Percentiles rank a stretch among this genome's conserved stretches.
These are phyloP conservation scores for Salvia rosmarinus DNA, from an alignment of 257 asterid genomes.

Conservation along the genomic window DNA sequence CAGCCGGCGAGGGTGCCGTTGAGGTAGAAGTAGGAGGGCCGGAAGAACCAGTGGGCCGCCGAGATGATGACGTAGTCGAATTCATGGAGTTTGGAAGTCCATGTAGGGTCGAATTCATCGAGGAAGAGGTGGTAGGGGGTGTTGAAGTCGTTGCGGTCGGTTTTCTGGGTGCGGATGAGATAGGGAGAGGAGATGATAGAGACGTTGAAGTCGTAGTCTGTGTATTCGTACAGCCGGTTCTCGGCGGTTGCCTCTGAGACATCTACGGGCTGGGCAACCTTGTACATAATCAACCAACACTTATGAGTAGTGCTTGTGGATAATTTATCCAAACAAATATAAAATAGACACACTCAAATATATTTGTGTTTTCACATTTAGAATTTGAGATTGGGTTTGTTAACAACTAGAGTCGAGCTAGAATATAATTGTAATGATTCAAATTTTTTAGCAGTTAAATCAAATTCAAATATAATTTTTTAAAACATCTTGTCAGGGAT, in stretches of 20 bases:
- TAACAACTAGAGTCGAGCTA: too few relatives aligned
- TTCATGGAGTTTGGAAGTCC: constrained; percentile 40
- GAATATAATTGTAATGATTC: too few relatives aligned
- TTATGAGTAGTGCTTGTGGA: too few relatives aligned
- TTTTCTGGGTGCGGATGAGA: constrained; percentile 45
- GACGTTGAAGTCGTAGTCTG: constrained; percentile 54
- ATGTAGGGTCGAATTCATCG: constrained; percentile 51
- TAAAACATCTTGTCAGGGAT: too few relatives aligned
- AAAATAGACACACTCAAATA: too few relatives aligned
- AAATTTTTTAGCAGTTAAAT: too few relatives aligned
- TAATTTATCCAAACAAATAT: too few relatives aligned
- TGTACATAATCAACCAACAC: too few relatives aligned
- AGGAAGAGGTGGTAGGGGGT: constrained; percentile 56
- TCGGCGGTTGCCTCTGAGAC: constrained; percentile 40
- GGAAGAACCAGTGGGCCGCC: constrained; percentile 65
- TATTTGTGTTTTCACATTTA: too few relatives aligned
- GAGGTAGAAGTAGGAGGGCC: constrained; percentile 58
- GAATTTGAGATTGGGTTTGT: too few relatives aligned
- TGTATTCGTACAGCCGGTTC: constrained; percentile 46
- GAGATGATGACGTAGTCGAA: constrained; percentile 59
- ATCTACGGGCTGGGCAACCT: constrained; percentile 49
- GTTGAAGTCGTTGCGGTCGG: constrained; percentile 41
- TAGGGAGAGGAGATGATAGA: constrained; percentile 62
- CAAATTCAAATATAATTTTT: too few relatives aligned
- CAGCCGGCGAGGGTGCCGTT: constrained; percentile 53